phyloP scores from a whole-genome alignment of 352 stramenopile species.

The Saprolegnia parasitica region DNA sequence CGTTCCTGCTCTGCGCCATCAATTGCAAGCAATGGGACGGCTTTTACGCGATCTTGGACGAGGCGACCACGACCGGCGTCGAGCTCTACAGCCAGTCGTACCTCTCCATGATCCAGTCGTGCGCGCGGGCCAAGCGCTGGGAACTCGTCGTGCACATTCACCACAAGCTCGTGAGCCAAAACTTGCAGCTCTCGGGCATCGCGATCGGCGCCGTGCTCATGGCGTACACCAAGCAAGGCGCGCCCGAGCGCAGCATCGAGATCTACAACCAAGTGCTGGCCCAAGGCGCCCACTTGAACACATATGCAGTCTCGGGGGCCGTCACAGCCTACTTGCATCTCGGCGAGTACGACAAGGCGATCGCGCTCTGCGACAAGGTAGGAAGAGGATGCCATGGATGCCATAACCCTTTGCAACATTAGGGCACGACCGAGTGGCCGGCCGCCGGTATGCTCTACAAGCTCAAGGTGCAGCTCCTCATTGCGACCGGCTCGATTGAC shows the following conservation, averaged over 20 bases:
- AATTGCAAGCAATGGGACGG: conserved; percentile 67
- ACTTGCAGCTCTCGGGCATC: conserved; percentile 38
- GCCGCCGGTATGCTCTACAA: conserved; percentile 14
- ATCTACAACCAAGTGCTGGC: background rate
- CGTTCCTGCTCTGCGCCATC: conserved; percentile 65
- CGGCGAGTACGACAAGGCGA: background rate
- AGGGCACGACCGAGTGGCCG: background rate
- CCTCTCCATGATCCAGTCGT: conserved; percentile 75
- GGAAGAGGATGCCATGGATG: background rate
- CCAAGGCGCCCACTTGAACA: background rate
- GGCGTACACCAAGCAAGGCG: conserved; percentile 56
- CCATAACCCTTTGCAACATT: background rate
- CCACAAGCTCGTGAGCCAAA: conserved; percentile 45
- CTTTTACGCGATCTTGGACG: conserved; percentile 3
- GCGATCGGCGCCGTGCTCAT: conserved; percentile 74
- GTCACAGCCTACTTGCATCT: conserved; percentile 20
- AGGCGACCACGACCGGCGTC: conserved; percentile 38
- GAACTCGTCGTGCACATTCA: conserved; percentile 58
- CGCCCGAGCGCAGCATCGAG: conserved; percentile 10
- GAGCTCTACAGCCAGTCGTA: conserved; percentile 62
- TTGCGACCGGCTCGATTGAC: conserved; percentile 3
- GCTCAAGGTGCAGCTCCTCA: conserved; percentile 21
- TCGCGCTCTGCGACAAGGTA: conserved; percentile 23
- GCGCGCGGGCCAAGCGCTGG: conserved; percentile 72
- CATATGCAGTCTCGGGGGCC: conserved; percentile 1